Evolutionary conservation across 2,329 filamentous ascomycete genomes (phyloP), one percentile per base, ranked within the genome.

Genomic region (Hirsutella thompsonii): DNA sequence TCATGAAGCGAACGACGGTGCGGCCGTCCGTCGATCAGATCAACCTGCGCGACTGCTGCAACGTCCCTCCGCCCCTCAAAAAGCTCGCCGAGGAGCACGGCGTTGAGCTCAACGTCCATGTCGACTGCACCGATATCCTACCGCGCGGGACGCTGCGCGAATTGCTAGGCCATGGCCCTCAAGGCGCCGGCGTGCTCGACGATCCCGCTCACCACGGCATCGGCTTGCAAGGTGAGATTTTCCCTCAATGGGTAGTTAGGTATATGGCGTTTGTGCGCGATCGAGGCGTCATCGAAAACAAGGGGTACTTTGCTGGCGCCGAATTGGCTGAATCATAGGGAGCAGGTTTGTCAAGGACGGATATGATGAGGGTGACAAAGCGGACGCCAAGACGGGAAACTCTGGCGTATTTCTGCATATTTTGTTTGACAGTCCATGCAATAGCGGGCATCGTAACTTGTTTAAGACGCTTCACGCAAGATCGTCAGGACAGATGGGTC

Each of bases 261-360:
- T 98, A 98, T 59, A 95, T 90, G 30, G 92, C 92, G 1, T 90
- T 96, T 44, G 86, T 96, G 33, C 83, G 84, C 59, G 83, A 96
- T 58, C 73, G 92, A 41, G 92, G 92, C 13, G 92, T 98, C 8
- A 90, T 98, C 49, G 92, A 98, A 69, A 94, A 92, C 58, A 98
- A 96, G 68, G 92, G 92, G 8, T 96, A 95, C 62, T 95, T 95
- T 67, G 90, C 90, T 1, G 78, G 80, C 18, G 90, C 89, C 3
- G 81, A 87, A 55, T 61, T 92, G 48, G 23, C 40, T 21, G 37
- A 37, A 14, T 29, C 4, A 8, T 47, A 46, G 41, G 32, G 23
- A 10, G 6, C 14, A 16, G 21, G 20, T 2, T 19, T 14, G 37
- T 6, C 3, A 20, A 5, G 26, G 2, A 26, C 23, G 11, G 32